phyloP scores from a whole-genome alignment of 495 filamentous ascomycete species.

The Podospora conica region DNA sequence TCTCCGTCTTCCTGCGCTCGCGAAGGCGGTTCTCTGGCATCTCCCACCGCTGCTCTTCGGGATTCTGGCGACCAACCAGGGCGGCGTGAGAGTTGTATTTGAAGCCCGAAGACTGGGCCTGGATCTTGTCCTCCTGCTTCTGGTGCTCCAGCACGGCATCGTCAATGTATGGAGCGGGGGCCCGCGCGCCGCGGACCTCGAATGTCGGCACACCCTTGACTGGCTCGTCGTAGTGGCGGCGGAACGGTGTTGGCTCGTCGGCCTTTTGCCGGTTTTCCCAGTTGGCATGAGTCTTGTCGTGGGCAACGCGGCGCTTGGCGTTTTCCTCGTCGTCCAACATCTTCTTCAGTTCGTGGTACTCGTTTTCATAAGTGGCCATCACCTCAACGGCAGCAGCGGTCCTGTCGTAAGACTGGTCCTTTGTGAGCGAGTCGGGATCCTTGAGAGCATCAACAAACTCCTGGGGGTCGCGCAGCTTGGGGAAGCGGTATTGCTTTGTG shows the following conservation, averaged over 20 bases:
- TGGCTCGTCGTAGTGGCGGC: constrained; percentile 27
- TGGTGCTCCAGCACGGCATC: constrained; percentile 29
- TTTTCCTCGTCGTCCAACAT: constrained; percentile 46
- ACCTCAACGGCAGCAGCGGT: constrained; percentile 41
- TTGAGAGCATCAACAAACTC: constrained; percentile 32
- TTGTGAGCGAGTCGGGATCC: constrained; percentile 7
- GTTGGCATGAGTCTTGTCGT: constrained; percentile 31
- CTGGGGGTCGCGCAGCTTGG: constrained; percentile 31
- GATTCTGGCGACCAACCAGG: constrained; percentile 39
- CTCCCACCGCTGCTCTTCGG: constrained; percentile 41
- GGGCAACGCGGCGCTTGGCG: constrained; percentile 37
- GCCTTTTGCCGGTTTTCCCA: constrained; percentile 29
- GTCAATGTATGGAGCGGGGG: constrained; percentile 30
- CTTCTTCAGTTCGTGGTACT: constrained; percentile 56
- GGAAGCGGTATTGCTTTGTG: constrained; percentile 24
- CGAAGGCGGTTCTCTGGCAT: constrained; percentile 38
- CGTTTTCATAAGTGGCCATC: constrained; percentile 56
- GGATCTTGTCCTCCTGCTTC: constrained; percentile 37
- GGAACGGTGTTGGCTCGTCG: constrained; percentile 23
- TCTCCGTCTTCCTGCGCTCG: constrained; percentile 42
- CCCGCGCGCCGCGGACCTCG: constrained; percentile 35
- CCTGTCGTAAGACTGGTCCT: neutral
- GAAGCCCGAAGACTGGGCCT: constrained; percentile 41
- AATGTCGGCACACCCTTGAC: constrained; percentile 32
- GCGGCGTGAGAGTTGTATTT: constrained; percentile 37